Evolutionary conservation across 2,329 filamentous ascomycete genomes (phyloP), one percentile per base, ranked within the genome.

Genomic region (Cercospora beticola): DNA sequence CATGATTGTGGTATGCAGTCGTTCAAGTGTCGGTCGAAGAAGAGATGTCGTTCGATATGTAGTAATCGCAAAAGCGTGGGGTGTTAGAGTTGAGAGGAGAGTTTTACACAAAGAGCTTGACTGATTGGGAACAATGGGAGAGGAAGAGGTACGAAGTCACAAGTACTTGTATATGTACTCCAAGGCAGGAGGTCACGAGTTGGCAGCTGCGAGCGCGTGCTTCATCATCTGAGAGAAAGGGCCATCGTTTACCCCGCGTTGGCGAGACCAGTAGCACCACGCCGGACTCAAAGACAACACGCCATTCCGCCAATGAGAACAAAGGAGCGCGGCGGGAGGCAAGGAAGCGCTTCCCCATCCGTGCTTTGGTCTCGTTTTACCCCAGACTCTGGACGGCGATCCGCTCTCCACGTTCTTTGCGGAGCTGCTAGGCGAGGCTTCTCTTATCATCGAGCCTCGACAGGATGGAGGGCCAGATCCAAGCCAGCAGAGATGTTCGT

Each of bases 1-100:
- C 75, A 76, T 76, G 36, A 26, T 74, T n/a, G 49, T 12, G 31
- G 59, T 61, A 18, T 16, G 63, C 49, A 43, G 28, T 30, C 43
- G 30, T 56, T 63, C 12, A 9, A n/a, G 9, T 5, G 30, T 62
- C 61, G 62, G 54, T 59, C 49, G 65, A 16, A 64, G 58, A 18
- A 49, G 33, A 52, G 40, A 12, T 49, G 68, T 60, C 33, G 56
- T 59, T 21, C n/a, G 16, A 33, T 56, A 28, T 59, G 56, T 33
- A 58, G 56, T 21, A 31, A 4, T 31, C 30, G 30, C 30, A 31
- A 9, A 30, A n/a, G 54, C 28, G 56, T 33, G 56, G 30, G 56
- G 30, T 33, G 56, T 33, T 36, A 57, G 31, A 67, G 56, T 65
- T 69, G 65, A 64, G 60, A 57, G 65, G 60, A 66, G 59, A 62